A percentile compares a stretch with the other conserved stretches of the same genome.
phyloP scores from a whole-genome alignment of 2,329 filamentous ascomycete genomes.

The Aureobasidium vineae region DNA sequence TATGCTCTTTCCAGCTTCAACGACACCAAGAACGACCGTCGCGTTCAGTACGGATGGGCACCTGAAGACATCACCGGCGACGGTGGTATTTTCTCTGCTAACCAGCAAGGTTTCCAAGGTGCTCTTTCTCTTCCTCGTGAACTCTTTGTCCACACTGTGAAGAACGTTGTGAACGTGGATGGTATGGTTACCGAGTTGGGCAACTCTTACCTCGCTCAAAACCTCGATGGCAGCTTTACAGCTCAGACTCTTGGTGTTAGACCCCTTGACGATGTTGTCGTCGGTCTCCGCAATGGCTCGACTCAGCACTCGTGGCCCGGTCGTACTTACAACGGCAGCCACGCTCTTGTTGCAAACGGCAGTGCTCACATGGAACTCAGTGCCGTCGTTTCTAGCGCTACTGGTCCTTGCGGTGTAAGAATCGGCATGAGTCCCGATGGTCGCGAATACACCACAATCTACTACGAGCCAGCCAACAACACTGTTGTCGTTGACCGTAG shows the following conservation, averaged over 20 bases:
- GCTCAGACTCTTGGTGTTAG: conserved; percentile 48
- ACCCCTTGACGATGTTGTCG: conserved; percentile 47
- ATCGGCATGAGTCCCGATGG: conserved; percentile 46
- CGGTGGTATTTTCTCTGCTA: conserved; percentile 41
- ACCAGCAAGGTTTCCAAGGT: conserved; percentile 48
- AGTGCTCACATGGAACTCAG: conserved; percentile 45
- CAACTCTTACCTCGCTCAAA: conserved; percentile 39
- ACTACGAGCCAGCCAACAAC: conserved; percentile 48
- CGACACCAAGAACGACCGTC: conserved; percentile 50
- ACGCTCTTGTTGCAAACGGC: conserved; percentile 34
- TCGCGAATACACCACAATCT: conserved; percentile 48
- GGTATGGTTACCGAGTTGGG: conserved; percentile 39
- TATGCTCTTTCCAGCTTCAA: conserved; percentile 51
- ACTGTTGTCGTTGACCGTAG: conserved; percentile 49
- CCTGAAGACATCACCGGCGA: conserved; percentile 45
- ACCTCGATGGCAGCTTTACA: conserved; percentile 39
- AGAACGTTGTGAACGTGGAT: conserved; percentile 41
- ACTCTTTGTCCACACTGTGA: conserved; percentile 48
- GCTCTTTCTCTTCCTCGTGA: conserved; percentile 47
- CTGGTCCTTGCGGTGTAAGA: conserved; percentile 44
- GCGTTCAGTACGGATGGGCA: conserved; percentile 50
- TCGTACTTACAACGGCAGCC: conserved; percentile 34
- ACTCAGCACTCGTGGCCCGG: conserved; percentile 32
- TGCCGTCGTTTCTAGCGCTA: conserved; percentile 42
- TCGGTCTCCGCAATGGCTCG: conserved; percentile 39